Evolutionary conservation across 139 green algal species (phyloP).

Genomic region (Auxenochlorella pyrenoidosa): DNA sequence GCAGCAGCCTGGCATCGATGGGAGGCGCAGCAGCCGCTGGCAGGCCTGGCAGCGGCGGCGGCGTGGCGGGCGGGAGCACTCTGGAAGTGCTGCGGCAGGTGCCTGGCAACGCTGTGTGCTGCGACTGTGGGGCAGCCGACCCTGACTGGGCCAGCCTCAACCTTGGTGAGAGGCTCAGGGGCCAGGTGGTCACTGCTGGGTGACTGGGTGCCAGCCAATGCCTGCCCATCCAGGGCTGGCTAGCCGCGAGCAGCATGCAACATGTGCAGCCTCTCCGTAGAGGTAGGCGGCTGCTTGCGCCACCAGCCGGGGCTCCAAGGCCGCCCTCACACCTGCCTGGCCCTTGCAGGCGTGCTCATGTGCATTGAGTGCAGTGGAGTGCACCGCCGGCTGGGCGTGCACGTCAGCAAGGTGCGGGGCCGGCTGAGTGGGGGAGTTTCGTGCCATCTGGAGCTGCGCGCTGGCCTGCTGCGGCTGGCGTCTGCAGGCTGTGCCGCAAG

Average conservation of each 20-base stretch:
- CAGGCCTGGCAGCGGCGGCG: neutral
- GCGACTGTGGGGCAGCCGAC: slow-evolving; percentile 82
- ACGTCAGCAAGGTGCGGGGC: slow-evolving; percentile 76
- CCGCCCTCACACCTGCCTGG: no score
- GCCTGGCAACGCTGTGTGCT: slow-evolving; percentile 82
- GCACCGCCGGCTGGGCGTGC: slow-evolving; percentile 90
- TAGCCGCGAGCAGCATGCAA: no score
- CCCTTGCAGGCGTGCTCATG: slow-evolving; percentile 62
- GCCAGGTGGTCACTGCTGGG: no score
- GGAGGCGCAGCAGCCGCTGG: neutral
- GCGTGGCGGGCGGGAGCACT: neutral
- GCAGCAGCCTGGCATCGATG: neutral
- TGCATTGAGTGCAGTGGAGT: slow-evolving; percentile 94
- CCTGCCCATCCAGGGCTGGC: no score
- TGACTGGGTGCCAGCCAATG: no score
- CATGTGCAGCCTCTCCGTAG: no score
- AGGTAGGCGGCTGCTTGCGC: no score
- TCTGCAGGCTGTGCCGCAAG: neutral
- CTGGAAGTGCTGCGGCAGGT: slow-evolving; percentile 47
- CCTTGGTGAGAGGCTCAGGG: slow-evolving; percentile 69
- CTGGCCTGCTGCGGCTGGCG: neutral
- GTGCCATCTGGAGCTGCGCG: neutral
- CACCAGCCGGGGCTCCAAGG: no score
- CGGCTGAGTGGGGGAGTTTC: no score
- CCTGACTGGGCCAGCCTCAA: slow-evolving; percentile 93